Evolutionary conservation across 805 yeast species (phyloP).

Genomic region (Kodamaea hsintzibuensis): DNA sequence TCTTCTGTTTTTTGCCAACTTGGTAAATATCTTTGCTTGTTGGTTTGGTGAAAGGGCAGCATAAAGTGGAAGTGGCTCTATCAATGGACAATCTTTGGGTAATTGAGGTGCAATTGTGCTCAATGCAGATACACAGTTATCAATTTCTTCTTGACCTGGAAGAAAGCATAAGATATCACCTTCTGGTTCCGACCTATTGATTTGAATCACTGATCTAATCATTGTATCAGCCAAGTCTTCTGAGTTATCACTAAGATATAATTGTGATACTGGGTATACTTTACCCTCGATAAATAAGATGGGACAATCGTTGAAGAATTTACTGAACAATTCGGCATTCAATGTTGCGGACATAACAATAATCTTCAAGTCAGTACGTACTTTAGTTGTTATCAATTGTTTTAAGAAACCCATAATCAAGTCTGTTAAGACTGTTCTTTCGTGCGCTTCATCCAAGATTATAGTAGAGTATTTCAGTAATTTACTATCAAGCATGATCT

Average conservation of each 20-base stretch:
- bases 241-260: slow-evolving; percentile 60
- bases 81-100: slow-evolving; percentile 71
- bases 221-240: slow-evolving; percentile 85
- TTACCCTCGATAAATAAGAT: slow-evolving; percentile 87
- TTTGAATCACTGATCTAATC: slow-evolving; percentile 71
- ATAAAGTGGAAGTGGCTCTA: slow-evolving; percentile 82
- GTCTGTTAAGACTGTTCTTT: slow-evolving; percentile 90
- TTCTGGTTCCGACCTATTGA: slow-evolving; percentile 73
- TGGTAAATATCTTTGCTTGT: slow-evolving; percentile 78
- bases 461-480: slow-evolving; percentile 71
- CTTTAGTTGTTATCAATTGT: slow-evolving; percentile 49
- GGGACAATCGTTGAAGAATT: slow-evolving; percentile 78
- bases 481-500: slow-evolving; percentile 72
- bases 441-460: slow-evolving; percentile 96
- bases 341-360: slow-evolving; percentile 96
- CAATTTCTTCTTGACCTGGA: slow-evolving; percentile 98
- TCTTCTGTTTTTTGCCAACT: slow-evolving; percentile 63
- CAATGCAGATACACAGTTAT: slow-evolving; percentile 68
- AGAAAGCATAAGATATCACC: slow-evolving; percentile 93
- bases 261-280: slow-evolving; percentile 77
- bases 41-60: slow-evolving; percentile 89
- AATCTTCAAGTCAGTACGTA: slow-evolving; percentile 61
- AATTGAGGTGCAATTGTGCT: slow-evolving; percentile 61
- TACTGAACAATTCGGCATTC: slow-evolving; percentile 84
- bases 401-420: slow-evolving; percentile 86